phyloP scores from a whole-genome alignment of 345 rosid species.

The Tarenaya hassleriana region DNA sequence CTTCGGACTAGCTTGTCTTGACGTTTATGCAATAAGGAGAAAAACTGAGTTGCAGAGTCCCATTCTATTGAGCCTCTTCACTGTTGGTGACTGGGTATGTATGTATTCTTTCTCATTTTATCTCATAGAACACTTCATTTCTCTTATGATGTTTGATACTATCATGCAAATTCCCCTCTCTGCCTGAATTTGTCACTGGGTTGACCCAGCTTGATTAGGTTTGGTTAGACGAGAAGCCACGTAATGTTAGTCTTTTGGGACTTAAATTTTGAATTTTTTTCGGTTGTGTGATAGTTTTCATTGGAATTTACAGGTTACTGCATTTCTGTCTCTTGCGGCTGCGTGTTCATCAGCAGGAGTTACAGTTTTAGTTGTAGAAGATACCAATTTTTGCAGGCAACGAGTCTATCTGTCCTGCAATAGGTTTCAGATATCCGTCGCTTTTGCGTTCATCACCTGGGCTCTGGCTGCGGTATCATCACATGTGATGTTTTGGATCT shows the following conservation, averaged over 20 bases:
- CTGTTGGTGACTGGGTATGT: slow-evolving; percentile 92
- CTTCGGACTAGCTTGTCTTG: slow-evolving; percentile 96
- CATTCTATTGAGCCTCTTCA: slow-evolving; percentile 73
- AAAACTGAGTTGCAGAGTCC: slow-evolving; percentile 79
- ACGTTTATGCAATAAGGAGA: slow-evolving; percentile 61
- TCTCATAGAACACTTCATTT: neutral
- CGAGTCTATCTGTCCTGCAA: slow-evolving; percentile 37
- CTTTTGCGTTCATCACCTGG: slow-evolving; percentile 68
- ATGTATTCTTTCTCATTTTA: neutral
- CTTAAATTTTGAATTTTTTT: neutral
- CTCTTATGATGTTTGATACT: no score
- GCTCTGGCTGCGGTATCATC: slow-evolving; percentile 57
- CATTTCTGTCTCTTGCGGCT: slow-evolving; percentile 79
- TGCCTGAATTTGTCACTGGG: no score
- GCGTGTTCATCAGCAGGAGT: slow-evolving; percentile 91
- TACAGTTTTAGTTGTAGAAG: slow-evolving; percentile 65
- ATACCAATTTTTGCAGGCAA: slow-evolving; percentile 49
- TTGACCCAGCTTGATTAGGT: no score
- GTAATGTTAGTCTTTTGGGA: no score
- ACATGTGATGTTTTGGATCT: slow-evolving; percentile 87
- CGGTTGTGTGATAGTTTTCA: neutral
- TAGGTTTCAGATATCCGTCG: slow-evolving; percentile 56
- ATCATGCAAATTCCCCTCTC: no score
- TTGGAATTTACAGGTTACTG: slow-evolving; percentile 75
- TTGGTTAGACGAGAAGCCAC: neutral